A percentile compares a stretch with the other conserved stretches of the same genome.
These are phyloP conservation scores for Hibiscus tridactylites DNA, from an alignment of 345 rosid genomes.

Conservation along the genomic window DNA sequence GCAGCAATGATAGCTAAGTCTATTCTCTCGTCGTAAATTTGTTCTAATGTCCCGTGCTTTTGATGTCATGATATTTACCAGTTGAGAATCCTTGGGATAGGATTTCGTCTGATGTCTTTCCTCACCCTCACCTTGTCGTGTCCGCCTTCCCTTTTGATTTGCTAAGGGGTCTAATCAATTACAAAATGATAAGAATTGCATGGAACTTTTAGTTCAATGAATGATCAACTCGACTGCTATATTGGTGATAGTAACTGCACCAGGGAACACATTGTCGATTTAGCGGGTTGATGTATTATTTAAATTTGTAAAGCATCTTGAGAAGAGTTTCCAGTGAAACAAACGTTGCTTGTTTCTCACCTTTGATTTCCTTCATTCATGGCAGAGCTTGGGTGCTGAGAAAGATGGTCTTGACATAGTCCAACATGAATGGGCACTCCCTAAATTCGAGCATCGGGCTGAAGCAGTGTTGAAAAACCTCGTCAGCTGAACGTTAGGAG, in stretches of 20 bases:
- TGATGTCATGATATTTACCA: not conserved
- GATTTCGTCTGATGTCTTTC: not conserved
- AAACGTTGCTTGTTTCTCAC: not conserved
- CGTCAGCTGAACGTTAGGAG: conserved; percentile 28
- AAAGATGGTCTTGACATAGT: conserved; percentile 68
- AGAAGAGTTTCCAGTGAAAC: too few species aligned
- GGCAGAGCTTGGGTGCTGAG: conserved; percentile 81
- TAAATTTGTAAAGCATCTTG: not conserved
- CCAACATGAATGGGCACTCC: conserved; percentile 79
- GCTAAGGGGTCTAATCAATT: not conserved
- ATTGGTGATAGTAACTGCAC: not conserved
- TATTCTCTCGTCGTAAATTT: too few species aligned
- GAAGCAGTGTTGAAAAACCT: conserved; percentile 77
- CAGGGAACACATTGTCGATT: not conserved
- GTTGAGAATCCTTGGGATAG: conserved; percentile 3
- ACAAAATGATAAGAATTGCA: not conserved
- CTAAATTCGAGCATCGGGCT: conserved; percentile 85
- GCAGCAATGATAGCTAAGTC: not conserved
- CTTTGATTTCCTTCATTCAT: not conserved
- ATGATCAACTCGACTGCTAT: not conserved
- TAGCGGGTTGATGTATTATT: not conserved
- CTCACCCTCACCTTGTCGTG: not conserved
- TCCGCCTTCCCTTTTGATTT: not conserved
- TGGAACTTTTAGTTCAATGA: not conserved
- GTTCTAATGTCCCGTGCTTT: not conserved